Evolutionary conservation across 2,329 filamentous ascomycete genomes (phyloP), one percentile per base, ranked within the genome.

Genomic region (Cordyceps farinosa): DNA sequence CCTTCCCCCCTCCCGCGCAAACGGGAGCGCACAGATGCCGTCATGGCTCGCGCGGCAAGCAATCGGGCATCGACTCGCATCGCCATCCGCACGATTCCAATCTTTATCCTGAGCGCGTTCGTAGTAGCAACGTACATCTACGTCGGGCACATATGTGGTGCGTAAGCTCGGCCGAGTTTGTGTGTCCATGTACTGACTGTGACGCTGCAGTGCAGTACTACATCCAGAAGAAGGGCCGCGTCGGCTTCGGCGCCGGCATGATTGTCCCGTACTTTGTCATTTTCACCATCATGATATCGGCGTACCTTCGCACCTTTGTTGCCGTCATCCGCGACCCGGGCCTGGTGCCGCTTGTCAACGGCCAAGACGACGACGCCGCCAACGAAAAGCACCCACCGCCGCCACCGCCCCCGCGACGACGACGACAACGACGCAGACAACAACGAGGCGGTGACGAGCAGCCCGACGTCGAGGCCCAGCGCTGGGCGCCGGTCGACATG

Each of bases 221-320:
- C 52, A 79, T 92, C 65, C 74, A 70, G 68, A 70, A 72, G 52
- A 73, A 70, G 73, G 75, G 71, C 76, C 83, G 78, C 71, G 65
- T 78, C 64, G 82, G 84, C 61, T 77, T 87, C 36, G 91, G 87
- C 48, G 83, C 89, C 64, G 86, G 84, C 13, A 84, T 97, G 62
- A 79, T 96, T 51, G 83, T 87, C 34, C 75, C 93, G 30, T 92
- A 91, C 76, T 90, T 89, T 70, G 59, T 93, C 60, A 80, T 96
- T 61, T 79, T 97, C 51, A 68, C 90, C 17, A 80, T 89, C 36
- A 84, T 92, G 70, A 71, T 88, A 30, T 70, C 80, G 38, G 82
- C 88, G 27, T 97, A 96, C 75, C 71, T 90, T 27, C 89, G 92
- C 66, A 83, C 93, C 10, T 75, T 93, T 48, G 77, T 87, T 66